A percentile compares a stretch with the other conserved stretches of the same genome.
These are phyloP conservation scores for Arxiozyma telluris DNA, from an alignment of 1,139 yeast genomes.

Conservation along the genomic window DNA sequence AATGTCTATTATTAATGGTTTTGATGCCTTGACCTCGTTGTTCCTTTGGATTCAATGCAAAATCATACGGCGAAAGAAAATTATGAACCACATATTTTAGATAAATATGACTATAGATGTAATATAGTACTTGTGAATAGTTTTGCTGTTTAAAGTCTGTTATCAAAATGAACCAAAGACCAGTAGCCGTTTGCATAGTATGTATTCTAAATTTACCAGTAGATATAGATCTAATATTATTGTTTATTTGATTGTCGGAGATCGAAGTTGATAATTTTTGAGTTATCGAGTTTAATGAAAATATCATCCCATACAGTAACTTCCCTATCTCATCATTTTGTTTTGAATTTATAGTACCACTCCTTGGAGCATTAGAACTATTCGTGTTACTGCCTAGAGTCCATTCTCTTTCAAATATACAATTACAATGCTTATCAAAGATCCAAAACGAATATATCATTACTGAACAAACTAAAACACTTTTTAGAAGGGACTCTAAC, in stretches of 20 bases:
- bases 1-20: constrained; percentile 25
- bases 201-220: constrained; percentile 75
- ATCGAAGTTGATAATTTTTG: constrained; percentile 41
- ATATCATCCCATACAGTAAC: constrained; percentile 77
- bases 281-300: constrained; percentile 68
- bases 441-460: constrained; percentile 76
- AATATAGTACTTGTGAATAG: constrained; percentile 51
- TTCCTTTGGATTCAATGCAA: constrained; percentile 24
- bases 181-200: constrained; percentile 69
- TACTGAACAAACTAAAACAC: constrained; percentile 25
- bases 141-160: constrained; percentile 61
- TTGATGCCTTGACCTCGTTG: constrained; percentile 27
- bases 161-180: constrained; percentile 63
- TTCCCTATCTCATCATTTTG: constrained; percentile 63
- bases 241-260: constrained; percentile 26
- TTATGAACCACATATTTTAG: constrained; percentile 64
- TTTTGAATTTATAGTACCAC: constrained; percentile 46
- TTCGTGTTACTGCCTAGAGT: constrained; percentile 16
- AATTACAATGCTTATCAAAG: constrained; percentile 81
- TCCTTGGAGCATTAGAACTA: constrained; percentile 20
- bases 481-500: not conserved
- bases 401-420: constrained; percentile 64
- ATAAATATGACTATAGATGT: constrained; percentile 60
- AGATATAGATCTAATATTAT: constrained; percentile 54
- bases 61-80: constrained; percentile 26